Conservation (phyloP, 2,329 filamentous ascomycete species). For the Magnaporthiopsis rhizophila region DNA sequence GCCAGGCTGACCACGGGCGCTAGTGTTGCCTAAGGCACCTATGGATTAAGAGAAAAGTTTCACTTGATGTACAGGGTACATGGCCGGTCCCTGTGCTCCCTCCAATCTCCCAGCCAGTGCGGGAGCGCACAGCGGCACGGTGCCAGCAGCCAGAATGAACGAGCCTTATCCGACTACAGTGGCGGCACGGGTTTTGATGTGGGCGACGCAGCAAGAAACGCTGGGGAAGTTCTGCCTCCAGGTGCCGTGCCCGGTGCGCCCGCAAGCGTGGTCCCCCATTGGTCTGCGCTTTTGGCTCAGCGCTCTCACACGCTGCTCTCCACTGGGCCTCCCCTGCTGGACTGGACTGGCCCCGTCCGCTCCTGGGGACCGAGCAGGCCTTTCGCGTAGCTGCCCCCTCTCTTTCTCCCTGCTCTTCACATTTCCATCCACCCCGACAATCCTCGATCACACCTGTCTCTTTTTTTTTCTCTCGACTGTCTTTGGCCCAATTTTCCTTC, state of each 20-base stretch:
- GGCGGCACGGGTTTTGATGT: not conserved
- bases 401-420: constrained; percentile 7
- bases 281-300: constrained; percentile 6
- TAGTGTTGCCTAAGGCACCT: not conserved
- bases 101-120: not conserved
- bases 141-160: not conserved
- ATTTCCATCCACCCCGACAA: constrained; percentile 6
- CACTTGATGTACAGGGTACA: not conserved
- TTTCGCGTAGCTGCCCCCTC: constrained; percentile 6
- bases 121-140: not conserved
- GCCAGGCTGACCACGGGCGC: not conserved
- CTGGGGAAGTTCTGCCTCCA: not conserved
- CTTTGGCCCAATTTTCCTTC: not conserved
- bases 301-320: constrained; percentile 4
- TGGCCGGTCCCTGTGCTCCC: not conserved
- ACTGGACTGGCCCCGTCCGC: not conserved
- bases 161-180: not conserved
- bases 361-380: constrained; percentile 1
- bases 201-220: not conserved
- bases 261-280: not conserved
- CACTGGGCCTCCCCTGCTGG: not conserved
- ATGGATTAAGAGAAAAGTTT: not conserved
- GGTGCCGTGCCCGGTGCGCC: constrained; percentile 1
- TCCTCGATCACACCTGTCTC: not conserved
- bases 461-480: not conserved